phyloP scores from a whole-genome alignment of 2,329 filamentous ascomycete genomes.

The Colletotrichum caudatum region DNA sequence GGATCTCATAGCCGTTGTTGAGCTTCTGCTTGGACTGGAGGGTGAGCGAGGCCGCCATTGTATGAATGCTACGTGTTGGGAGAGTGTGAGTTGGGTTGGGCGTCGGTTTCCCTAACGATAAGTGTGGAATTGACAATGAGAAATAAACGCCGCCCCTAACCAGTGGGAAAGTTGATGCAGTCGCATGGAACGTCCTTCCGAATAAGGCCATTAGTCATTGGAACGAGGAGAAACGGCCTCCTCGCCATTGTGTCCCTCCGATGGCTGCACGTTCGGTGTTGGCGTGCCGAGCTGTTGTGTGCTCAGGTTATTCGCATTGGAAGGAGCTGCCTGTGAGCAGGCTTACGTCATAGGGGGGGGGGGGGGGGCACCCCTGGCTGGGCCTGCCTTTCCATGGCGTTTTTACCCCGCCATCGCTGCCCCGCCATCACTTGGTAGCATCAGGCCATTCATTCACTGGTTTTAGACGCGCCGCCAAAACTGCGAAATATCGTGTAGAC shows the following conservation, averaged over 20 bases:
- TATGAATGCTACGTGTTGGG: neutral
- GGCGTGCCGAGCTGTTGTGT: slow-evolving; percentile 26
- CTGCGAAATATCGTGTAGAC: neutral
- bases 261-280: slow-evolving; percentile 37
- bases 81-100: neutral
- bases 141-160: neutral
- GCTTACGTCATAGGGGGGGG: slow-evolving; percentile 34
- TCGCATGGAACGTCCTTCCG: slow-evolving; percentile 9
- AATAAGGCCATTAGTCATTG: slow-evolving; percentile 37
- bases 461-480: neutral
- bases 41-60: slow-evolving; percentile 59
- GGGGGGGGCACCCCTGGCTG: slow-evolving; percentile 6
- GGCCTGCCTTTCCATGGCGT: slow-evolving; percentile 13
- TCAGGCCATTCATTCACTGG: neutral
- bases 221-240: neutral
- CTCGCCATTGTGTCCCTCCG: slow-evolving; percentile 14
- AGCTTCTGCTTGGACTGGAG: slow-evolving; percentile 64
- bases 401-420: slow-evolving; percentile 16
- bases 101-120: neutral
- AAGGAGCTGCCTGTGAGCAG: slow-evolving; percentile 5
- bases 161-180: neutral
- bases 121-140: neutral
- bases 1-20: slow-evolving; percentile 66
- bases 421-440: neutral
- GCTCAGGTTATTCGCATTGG: slow-evolving; percentile 9